Conservation (phyloP, 179 eudicot genomes). For the Beta corolliflora region DNA sequence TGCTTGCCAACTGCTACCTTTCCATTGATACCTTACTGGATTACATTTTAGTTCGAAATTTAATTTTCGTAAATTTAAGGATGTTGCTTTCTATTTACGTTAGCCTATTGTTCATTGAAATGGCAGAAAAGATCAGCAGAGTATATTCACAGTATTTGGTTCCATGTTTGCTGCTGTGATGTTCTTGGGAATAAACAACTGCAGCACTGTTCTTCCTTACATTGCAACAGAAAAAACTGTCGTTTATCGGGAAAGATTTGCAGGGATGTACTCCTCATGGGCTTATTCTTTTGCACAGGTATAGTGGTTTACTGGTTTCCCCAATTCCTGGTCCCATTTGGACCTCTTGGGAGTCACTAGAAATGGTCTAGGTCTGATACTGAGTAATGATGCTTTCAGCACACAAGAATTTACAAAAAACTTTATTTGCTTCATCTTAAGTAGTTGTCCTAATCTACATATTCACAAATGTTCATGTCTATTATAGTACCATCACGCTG, state of each 20-base stretch:
- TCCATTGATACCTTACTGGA: not conserved
- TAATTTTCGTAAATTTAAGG: not conserved
- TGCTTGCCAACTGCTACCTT: not conserved
- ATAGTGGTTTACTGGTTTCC: not conserved
- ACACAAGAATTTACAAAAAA: not conserved
- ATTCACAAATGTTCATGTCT: not conserved
- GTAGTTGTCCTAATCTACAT: not conserved
- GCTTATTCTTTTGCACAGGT: conserved; percentile 90
- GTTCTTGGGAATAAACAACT: conserved; percentile 63
- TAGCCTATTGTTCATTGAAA: conserved; percentile 10
- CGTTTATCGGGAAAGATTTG: conserved; percentile 77
- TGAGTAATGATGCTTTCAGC: not conserved
- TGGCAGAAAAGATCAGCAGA: conserved; percentile 68
- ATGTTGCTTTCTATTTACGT: not conserved
- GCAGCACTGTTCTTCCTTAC: conserved; percentile 47
- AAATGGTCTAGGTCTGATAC: too few species aligned
- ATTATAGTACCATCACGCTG: not conserved
- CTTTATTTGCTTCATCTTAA: not conserved
- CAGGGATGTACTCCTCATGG: conserved; percentile 91
- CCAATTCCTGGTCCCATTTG: not conserved
- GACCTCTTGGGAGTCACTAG: not conserved
- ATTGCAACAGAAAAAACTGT: conserved; percentile 65
- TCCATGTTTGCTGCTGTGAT: conserved; percentile 36
- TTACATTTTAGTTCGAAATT: not conserved
- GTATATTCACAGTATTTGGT: conserved; percentile 60